These are phyloP conservation scores for Metschnikowia similis DNA, from an alignment of 805 yeast genomes.

Conservation along the genomic window DNA sequence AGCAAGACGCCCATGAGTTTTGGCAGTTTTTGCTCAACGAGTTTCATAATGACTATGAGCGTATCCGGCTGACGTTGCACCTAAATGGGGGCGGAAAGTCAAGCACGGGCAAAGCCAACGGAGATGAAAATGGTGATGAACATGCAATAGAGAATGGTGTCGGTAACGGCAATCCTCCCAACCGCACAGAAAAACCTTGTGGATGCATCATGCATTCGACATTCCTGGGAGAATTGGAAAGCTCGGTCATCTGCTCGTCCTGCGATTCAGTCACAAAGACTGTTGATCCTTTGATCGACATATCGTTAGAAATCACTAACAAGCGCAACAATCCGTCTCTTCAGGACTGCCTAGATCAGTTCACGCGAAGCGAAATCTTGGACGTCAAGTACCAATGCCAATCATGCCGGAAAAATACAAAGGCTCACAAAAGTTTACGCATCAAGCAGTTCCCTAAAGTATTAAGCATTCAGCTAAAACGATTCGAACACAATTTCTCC, in stretches of 20 bases:
- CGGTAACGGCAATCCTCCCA: background rate
- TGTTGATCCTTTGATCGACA: slow-evolving; percentile 84
- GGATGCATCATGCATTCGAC: slow-evolving; percentile 77
- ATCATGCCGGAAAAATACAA: slow-evolving; percentile 55
- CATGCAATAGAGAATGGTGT: background rate
- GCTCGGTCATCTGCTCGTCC: slow-evolving; percentile 68
- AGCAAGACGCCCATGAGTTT: slow-evolving; percentile 98
- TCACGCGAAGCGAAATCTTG: slow-evolving; percentile 72
- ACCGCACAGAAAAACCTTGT: slow-evolving; percentile 36
- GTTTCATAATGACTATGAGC: slow-evolving; percentile 53
- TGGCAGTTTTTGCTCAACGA: slow-evolving; percentile 89
- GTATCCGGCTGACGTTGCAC: slow-evolving; percentile 3
- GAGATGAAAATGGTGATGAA: background rate
- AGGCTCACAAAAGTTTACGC: slow-evolving; percentile 66
- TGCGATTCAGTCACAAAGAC: slow-evolving; percentile 66
- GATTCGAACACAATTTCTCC: slow-evolving; percentile 59
- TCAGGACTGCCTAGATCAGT: slow-evolving; percentile 65
- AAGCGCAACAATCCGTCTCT: slow-evolving; percentile 32
- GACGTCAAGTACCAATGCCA: slow-evolving; percentile 72
- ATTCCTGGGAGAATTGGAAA: slow-evolving; percentile 79
- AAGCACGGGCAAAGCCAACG: background rate
- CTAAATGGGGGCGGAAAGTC: background rate
- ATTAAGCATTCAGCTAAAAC: slow-evolving; percentile 76
- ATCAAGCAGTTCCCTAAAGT: slow-evolving; percentile 72
- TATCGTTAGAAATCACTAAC: slow-evolving; percentile 67